These are phyloP conservation scores for Paramecium sonneborni DNA, from an alignment of 73 alveolate genomes.

Conservation along the genomic window DNA sequence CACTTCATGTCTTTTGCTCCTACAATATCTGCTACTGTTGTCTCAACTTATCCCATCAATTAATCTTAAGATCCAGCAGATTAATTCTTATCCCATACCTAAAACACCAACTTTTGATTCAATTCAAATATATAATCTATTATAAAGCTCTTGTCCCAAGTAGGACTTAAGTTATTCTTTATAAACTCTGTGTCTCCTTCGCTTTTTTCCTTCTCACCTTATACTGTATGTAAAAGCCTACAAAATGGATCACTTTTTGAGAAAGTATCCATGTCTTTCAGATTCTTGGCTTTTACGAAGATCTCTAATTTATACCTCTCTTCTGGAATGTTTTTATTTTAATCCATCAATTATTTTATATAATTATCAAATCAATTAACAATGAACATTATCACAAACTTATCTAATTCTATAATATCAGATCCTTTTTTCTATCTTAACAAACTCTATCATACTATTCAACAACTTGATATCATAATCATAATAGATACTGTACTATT, in stretches of 20 bases:
- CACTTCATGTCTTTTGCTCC: conserved; percentile 74
- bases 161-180: conserved; percentile 77
- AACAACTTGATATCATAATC: too few relatives aligned
- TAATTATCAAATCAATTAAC: background rate
- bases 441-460: too few relatives aligned
- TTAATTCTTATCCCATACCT: conserved; percentile 73
- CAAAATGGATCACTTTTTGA: conserved; percentile 81
- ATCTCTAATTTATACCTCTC: conserved; percentile 71
- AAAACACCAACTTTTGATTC: conserved; percentile 73
- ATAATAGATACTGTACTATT: too few relatives aligned
- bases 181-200: conserved; percentile 75
- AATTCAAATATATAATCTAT: conserved; percentile 85
- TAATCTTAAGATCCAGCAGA: conserved; percentile 63
- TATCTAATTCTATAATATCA: background rate
- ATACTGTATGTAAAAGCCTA: background rate
- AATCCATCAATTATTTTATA: conserved; percentile 27
- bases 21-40: conserved; percentile 81
- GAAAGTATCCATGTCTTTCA: conserved; percentile 74
- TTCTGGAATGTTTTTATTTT: conserved; percentile 46
- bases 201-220: conserved; percentile 42
- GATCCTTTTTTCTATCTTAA: too few relatives aligned
- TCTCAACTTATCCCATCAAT: conserved; percentile 65
- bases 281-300: conserved; percentile 67
- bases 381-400: background rate
- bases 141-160: conserved; percentile 67